These are phyloP conservation scores for Pholiota molesta DNA, from an alignment of 768 basidiomycete species.

Conservation along the genomic window DNA sequence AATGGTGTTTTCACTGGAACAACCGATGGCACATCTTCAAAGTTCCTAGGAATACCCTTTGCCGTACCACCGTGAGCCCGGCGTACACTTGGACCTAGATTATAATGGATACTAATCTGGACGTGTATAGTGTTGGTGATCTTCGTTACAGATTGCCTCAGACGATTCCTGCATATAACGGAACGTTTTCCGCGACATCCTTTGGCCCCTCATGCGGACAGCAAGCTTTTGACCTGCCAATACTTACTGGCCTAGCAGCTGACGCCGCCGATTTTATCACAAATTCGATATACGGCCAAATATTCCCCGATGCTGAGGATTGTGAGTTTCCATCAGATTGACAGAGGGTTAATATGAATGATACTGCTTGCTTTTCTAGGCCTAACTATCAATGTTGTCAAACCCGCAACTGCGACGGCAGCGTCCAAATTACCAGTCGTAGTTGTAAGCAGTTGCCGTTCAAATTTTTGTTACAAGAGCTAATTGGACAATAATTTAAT, in stretches of 20 bases:
- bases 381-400: slow-evolving; percentile 55
- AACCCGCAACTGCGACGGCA: slow-evolving; percentile 42
- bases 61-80: slow-evolving; percentile 56
- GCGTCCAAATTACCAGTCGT: slow-evolving; percentile 54
- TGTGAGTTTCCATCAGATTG: slow-evolving; percentile 39
- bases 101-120: neutral
- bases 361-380: slow-evolving; percentile 29
- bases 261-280: slow-evolving; percentile 37
- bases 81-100: neutral
- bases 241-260: slow-evolving; percentile 35
- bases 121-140: slow-evolving; percentile 32
- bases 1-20: slow-evolving; percentile 49
- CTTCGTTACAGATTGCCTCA: slow-evolving; percentile 46
- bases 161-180: slow-evolving; percentile 38
- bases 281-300: slow-evolving; percentile 30
- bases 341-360: neutral
- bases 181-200: slow-evolving; percentile 37
- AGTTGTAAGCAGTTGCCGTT: slow-evolving; percentile 39
- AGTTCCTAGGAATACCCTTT: slow-evolving; percentile 59
- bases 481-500: neutral
- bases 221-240: slow-evolving; percentile 41
- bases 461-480: neutral
- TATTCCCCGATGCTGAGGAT: slow-evolving; percentile 45
- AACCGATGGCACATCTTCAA: slow-evolving; percentile 33
- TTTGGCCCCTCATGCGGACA: slow-evolving; percentile 53